These are phyloP conservation scores for Colletotrichum kahawae DNA, from an alignment of 2,329 filamentous ascomycete genomes.

Conservation along the genomic window DNA sequence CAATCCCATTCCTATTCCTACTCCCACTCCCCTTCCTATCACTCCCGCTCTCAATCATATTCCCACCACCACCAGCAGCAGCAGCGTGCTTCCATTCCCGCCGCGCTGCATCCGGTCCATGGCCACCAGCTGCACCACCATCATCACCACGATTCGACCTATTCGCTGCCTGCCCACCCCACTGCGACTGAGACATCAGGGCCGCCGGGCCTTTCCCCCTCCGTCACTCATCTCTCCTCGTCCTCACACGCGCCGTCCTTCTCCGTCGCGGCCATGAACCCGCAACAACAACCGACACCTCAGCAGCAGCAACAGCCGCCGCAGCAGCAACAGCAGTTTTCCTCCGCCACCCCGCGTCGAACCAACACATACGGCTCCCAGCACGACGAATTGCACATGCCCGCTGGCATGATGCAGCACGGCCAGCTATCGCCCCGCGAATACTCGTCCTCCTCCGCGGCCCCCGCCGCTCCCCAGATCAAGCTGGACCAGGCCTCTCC, in stretches of 20 bases:
- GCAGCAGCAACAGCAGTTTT: slow-evolving; percentile 40
- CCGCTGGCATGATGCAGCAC: slow-evolving; percentile 47
- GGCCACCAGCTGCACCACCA: slow-evolving; percentile 18
- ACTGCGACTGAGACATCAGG: slow-evolving; percentile 19
- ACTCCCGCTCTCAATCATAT: slow-evolving; percentile 3
- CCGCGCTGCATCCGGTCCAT: slow-evolving; percentile 20
- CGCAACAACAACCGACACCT: slow-evolving; percentile 5
- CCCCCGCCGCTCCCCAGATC: slow-evolving; percentile 49
- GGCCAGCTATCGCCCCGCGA: slow-evolving; percentile 53
- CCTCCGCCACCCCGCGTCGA: slow-evolving; percentile 38
- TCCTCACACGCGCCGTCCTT: background rate
- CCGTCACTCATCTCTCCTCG: slow-evolving; percentile 3
- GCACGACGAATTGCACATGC: slow-evolving; percentile 62
- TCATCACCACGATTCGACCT: slow-evolving; percentile 1
- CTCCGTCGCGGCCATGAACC: slow-evolving; percentile 17
- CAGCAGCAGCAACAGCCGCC: slow-evolving; percentile 28
- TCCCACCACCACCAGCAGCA: background rate
- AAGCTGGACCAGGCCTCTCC: slow-evolving; percentile 52
- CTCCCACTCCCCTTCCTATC: background rate
- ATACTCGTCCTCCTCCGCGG: slow-evolving; percentile 37
- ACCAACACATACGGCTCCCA: slow-evolving; percentile 43
- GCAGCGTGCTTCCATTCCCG: slow-evolving; percentile 14
- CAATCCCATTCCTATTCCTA: background rate
- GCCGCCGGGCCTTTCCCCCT: slow-evolving; percentile 19
- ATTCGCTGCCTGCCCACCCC: slow-evolving; percentile 7